Conservation (phyloP, 1,284 basidiomycete genomes). For the Apiotrichum mycotoxinovorans region DNA sequence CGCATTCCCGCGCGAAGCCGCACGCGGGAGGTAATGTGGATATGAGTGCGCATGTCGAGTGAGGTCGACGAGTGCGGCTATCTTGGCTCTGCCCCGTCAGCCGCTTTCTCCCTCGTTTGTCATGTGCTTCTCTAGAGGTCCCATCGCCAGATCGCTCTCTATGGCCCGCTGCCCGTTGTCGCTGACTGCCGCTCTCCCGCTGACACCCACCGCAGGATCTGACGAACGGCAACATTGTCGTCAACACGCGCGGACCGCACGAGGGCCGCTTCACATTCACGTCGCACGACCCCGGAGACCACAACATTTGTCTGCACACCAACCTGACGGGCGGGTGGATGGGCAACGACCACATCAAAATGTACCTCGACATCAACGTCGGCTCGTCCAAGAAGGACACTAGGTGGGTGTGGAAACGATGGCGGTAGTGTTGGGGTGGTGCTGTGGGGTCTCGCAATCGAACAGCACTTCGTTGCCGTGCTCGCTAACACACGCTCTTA, state of each 20-base stretch:
- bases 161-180: too few species aligned
- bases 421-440: neutral
- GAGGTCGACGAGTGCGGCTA: too few species aligned
- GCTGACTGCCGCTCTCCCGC: too few species aligned
- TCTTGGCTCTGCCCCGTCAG: too few species aligned
- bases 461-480: too few species aligned
- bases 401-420: slow-evolving; percentile 55
- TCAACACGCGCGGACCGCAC: slow-evolving; percentile 79
- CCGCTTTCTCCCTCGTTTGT: too few species aligned
- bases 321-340: slow-evolving; percentile 83
- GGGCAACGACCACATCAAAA: slow-evolving; percentile 75
- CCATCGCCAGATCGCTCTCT: too few species aligned
- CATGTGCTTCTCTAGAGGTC: too few species aligned
- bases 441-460: neutral
- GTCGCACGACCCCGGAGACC: slow-evolving; percentile 86
- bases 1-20: too few species aligned
- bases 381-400: slow-evolving; percentile 76
- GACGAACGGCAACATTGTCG: slow-evolving; percentile 54
- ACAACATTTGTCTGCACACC: slow-evolving; percentile 89
- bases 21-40: too few species aligned
- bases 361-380: slow-evolving; percentile 91
- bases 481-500: neutral
- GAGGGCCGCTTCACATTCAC: slow-evolving; percentile 96
- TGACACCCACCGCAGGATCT: slow-evolving; percentile 37
- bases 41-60: too few species aligned